Evolutionary conservation across 441 rosid species (phyloP).

Genomic region (Kokia cookei): DNA sequence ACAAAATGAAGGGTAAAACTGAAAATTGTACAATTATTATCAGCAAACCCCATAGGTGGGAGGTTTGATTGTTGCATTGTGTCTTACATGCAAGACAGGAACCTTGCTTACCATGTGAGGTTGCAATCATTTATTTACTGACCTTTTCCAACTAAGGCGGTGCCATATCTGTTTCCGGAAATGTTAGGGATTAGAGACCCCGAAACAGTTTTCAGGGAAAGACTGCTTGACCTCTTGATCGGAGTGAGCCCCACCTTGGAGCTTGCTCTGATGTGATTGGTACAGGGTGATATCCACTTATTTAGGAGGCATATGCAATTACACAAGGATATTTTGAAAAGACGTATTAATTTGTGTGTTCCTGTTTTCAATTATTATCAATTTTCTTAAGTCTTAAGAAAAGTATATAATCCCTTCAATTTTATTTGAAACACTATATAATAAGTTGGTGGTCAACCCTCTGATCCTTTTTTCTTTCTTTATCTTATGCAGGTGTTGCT

Average conservation of each 20-base stretch:
- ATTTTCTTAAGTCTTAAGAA: neutral
- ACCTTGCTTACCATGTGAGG: neutral
- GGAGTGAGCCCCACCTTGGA: neutral
- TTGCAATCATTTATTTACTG: neutral
- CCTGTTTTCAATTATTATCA: neutral
- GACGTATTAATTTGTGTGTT: neutral
- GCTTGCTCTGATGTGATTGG: neutral
- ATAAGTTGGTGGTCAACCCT: neutral
- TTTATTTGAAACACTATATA: neutral
- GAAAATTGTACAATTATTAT: neutral
- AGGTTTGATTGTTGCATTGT: neutral
- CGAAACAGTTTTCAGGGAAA: neutral
- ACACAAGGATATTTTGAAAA: neutral
- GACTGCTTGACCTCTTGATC: neutral
- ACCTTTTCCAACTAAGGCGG: neutral
- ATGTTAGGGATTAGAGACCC: neutral
- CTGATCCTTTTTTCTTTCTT: conserved; percentile 3
- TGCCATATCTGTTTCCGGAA: neutral
- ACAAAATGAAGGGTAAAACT: neutral
- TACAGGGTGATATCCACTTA: neutral
- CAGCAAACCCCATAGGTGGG: neutral
- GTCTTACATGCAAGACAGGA: neutral
- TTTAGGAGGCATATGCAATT: neutral
- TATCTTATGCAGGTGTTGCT: conserved; percentile 51
- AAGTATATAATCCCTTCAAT: neutral